Evolutionary conservation across 2,329 filamentous ascomycete genomes (phyloP).

Genomic region (Domatiomyces globalis): DNA sequence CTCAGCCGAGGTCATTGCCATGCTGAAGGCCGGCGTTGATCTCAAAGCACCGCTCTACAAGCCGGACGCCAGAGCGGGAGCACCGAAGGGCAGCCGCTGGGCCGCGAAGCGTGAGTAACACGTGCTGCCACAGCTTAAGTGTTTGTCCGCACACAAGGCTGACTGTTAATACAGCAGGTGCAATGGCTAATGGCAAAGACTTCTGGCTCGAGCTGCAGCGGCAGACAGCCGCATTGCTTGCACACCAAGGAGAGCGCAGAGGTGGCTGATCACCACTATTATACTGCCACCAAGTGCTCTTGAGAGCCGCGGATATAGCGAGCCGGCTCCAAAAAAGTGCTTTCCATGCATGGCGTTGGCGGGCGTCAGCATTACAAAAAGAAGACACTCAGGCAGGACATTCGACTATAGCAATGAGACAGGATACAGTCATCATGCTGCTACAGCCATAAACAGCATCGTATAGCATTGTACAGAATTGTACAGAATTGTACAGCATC

Average conservation of each 20-base stretch:
- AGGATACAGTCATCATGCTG: background rate
- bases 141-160: background rate
- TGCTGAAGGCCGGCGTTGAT: constrained; percentile 30
- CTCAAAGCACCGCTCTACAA: constrained; percentile 27
- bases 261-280: background rate
- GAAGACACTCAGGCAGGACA: background rate
- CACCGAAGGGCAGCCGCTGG: constrained; percentile 26
- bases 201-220: constrained; percentile 37
- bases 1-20: constrained; percentile 27
- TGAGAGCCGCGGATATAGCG: background rate
- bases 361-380: background rate
- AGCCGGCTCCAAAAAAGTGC: background rate
- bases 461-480: background rate
- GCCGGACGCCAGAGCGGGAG: constrained; percentile 6
- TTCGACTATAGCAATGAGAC: background rate
- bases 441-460: background rate
- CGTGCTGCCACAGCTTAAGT: constrained; percentile 4
- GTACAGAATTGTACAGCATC: background rate
- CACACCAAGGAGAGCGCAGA: constrained; percentile 17
- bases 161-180: constrained; percentile 25
- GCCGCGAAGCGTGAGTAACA: constrained; percentile 29
- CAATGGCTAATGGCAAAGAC: constrained; percentile 35
- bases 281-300: background rate
- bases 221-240: constrained; percentile 29
- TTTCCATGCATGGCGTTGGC: background rate